Base-by-base conservation (phyloP, 139 green algal species). In the Chlamydomonas sp. region DNA sequence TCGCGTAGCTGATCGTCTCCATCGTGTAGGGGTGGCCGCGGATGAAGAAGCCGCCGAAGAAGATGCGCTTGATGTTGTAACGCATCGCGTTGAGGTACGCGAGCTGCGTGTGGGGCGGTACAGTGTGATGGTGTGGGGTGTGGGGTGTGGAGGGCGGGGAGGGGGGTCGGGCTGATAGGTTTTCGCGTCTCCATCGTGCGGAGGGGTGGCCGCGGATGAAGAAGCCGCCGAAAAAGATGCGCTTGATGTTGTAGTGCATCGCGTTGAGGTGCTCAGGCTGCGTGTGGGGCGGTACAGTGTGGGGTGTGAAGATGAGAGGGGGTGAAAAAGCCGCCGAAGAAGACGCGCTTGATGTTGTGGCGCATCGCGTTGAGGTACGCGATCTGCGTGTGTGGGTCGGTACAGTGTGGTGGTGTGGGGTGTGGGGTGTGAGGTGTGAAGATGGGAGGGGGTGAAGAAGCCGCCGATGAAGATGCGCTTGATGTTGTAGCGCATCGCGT, bases 121-220 rank as follows among this genome's bases (percentile, higher is more conserved):
- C 43, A 54, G 16, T 54, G 43, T 54, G 43, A 13, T 54, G n/a
- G n/a, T n/a, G n/a, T n/a, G n/a, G n/a, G n/a, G n/a, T n/a, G n/a
- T n/a, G n/a, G n/a, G n/a, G n/a, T n/a, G n/a, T n/a, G n/a, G n/a
- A n/a, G n/a, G n/a, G n/a, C n/a, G n/a, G n/a, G n/a, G n/a, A n/a
- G n/a, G n/a, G n/a, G n/a, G n/a, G n/a, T n/a, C n/a, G n/a, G n/a
- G n/a, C n/a, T n/a, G n/a, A n/a, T n/a, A n/a, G n/a, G n/a, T n/a
- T n/a, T n/a, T n/a, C n/a, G n/a, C n/a, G 93, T 98, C 10, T 98
- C 90, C 95, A 99, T 99, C 5, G 93, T 99, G 89, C 97, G n/a
- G n/a, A 98, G 3, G 90, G 86, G 82, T 98, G 95, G 10, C 92
- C 93, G 8, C 95, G 83, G 58, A 98, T 99, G 85, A 98, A 99